Conservation (phyloP, 2,329 filamentous ascomycete species). For the Trichoderma afroharzianum region DNA sequence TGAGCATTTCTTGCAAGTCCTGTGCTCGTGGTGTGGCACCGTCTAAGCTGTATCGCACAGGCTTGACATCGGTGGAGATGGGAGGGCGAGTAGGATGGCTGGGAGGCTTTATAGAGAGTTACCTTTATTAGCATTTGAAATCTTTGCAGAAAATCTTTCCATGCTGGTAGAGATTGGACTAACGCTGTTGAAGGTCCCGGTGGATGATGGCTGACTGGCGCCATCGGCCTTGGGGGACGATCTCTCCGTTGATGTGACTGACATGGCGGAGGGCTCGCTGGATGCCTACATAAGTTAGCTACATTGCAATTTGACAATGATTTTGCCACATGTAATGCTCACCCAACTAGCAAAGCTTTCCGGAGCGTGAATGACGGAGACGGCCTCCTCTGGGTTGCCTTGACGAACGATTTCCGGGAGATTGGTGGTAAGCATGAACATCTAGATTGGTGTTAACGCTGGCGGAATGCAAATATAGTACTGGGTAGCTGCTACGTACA, state of each 20-base stretch:
- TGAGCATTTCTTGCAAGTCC: slow-evolving; percentile 70
- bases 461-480: neutral
- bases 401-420: slow-evolving; percentile 56
- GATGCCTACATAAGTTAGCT: slow-evolving; percentile 38
- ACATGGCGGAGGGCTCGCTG: slow-evolving; percentile 36
- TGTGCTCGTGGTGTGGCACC: slow-evolving; percentile 78
- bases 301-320: neutral
- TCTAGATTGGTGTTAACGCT: slow-evolving; percentile 32
- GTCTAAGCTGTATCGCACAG: slow-evolving; percentile 61
- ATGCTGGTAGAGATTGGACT: neutral
- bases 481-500: slow-evolving; percentile 23
- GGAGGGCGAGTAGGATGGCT: slow-evolving; percentile 58
- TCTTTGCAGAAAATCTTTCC: neutral
- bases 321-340: slow-evolving; percentile 28
- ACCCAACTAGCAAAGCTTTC: slow-evolving; percentile 81
- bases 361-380: slow-evolving; percentile 89
- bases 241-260: slow-evolving; percentile 34
- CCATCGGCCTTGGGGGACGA: slow-evolving; percentile 39
- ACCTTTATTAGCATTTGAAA: slow-evolving; percentile 3
- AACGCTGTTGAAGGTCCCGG: slow-evolving; percentile 25
- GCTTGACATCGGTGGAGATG: slow-evolving; percentile 71
- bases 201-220: neutral
- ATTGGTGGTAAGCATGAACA: slow-evolving; percentile 54
- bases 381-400: slow-evolving; percentile 68
- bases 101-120: neutral